Evolutionary conservation across 495 filamentous ascomycete species (phyloP).

Genomic region (Neurospora tetrasperma): DNA sequence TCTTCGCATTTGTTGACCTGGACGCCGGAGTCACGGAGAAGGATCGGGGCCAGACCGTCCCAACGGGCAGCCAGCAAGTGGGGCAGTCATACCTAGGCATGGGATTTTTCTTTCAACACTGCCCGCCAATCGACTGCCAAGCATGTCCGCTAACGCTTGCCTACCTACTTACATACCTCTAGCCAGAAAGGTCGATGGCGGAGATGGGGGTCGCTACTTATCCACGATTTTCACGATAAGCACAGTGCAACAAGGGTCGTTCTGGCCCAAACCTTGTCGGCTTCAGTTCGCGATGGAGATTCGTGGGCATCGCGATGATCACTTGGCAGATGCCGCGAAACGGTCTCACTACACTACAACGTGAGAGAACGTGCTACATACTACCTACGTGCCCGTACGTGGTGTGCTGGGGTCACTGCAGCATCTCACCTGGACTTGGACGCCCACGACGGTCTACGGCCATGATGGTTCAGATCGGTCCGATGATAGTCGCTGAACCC

Average conservation of each 20-base stretch:
- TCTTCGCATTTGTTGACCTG: background rate
- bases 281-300: background rate
- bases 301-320: background rate
- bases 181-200: background rate
- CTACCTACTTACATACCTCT: background rate
- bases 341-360: background rate
- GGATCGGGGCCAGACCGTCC: background rate
- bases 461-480: background rate
- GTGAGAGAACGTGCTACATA: background rate
- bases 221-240: background rate
- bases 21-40: background rate
- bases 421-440: background rate
- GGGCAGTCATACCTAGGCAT: background rate
- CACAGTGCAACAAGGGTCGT: background rate
- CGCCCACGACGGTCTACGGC: background rate
- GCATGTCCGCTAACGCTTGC: background rate
- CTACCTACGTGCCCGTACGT: background rate
- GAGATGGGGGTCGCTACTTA: background rate
- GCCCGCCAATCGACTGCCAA: background rate
- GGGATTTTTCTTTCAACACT: background rate
- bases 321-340: constrained; percentile 1
- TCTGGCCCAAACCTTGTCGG: background rate
- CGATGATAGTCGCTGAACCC: background rate
- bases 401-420: background rate
- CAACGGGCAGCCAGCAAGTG: background rate